Evolutionary conservation across 2,329 filamentous ascomycete species (phyloP).

Genomic region (Chlorencoelia australis): DNA sequence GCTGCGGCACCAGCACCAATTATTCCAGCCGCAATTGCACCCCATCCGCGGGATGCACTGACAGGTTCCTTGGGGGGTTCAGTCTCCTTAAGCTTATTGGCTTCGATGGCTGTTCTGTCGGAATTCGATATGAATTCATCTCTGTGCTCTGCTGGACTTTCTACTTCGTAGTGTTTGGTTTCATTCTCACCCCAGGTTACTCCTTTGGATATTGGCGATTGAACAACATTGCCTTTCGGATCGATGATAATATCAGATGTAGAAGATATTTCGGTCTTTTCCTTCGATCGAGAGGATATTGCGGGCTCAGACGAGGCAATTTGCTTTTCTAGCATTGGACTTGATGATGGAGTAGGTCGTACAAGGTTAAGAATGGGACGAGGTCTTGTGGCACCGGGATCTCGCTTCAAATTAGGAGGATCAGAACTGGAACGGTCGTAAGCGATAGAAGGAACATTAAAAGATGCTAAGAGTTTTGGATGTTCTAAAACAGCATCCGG

Average conservation of each 20-base stretch:
- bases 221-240: slow-evolving; percentile 34
- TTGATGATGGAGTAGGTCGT: slow-evolving; percentile 45
- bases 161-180: slow-evolving; percentile 52
- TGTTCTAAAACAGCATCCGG: slow-evolving; percentile 49
- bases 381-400: slow-evolving; percentile 19
- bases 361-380: slow-evolving; percentile 51
- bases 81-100: slow-evolving; percentile 11
- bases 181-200: slow-evolving; percentile 58
- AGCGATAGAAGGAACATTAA: slow-evolving; percentile 21
- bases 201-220: slow-evolving; percentile 40
- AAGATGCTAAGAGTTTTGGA: slow-evolving; percentile 39
- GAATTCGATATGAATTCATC: slow-evolving; percentile 22
- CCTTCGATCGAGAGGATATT: slow-evolving; percentile 8
- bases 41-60: slow-evolving; percentile 35
- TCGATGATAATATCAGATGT: slow-evolving; percentile 31
- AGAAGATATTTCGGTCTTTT: slow-evolving; percentile 8
- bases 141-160: slow-evolving; percentile 39
- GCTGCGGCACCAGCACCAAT: slow-evolving; percentile 30
- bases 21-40: slow-evolving; percentile 41
- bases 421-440: slow-evolving; percentile 31
- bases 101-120: slow-evolving; percentile 27
- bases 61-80: background rate
- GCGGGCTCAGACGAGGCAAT: slow-evolving; percentile 11
- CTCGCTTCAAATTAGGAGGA: slow-evolving; percentile 15
- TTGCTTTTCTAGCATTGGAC: slow-evolving; percentile 39